A percentile compares a stretch with the other conserved stretches of the same genome.
These are phyloP conservation scores for Porpolomopsis calyptriformis DNA, from an alignment of 768 basidiomycete genomes.

Conservation along the genomic window DNA sequence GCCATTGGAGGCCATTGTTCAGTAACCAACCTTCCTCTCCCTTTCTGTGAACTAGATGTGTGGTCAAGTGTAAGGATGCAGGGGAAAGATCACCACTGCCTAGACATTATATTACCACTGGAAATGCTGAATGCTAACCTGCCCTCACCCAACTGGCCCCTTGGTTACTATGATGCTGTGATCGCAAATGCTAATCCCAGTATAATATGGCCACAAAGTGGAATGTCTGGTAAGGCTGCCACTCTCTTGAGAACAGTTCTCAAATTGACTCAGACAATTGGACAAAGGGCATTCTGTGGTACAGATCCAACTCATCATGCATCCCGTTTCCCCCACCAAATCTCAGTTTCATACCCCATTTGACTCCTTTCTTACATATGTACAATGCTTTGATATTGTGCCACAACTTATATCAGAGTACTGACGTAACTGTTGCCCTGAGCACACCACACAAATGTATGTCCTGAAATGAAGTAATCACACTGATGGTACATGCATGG, in stretches of 20 bases:
- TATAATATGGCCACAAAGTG: constrained; percentile 13
- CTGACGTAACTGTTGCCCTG: constrained; percentile 2
- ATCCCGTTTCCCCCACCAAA: background rate
- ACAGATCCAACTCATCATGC: constrained; percentile 1
- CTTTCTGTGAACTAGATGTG: constrained; percentile 16
- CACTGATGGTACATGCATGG: constrained; percentile 4
- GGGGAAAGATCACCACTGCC: constrained; percentile 14
- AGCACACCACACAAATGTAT: constrained; percentile 7
- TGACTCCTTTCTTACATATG: constrained; percentile 1
- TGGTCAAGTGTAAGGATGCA: constrained; percentile 21
- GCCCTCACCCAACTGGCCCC: constrained; percentile 13
- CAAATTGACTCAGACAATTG: background rate
- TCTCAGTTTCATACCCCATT: background rate
- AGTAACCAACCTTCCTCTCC: constrained; percentile 3
- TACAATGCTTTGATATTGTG: constrained; percentile 7
- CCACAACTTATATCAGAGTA: constrained; percentile 1
- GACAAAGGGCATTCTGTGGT: constrained; percentile 4
- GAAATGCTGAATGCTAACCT: constrained; percentile 16
- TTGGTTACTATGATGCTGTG: constrained; percentile 14
- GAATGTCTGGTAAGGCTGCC: constrained; percentile 13
- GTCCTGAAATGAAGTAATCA: constrained; percentile 3
- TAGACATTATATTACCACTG: constrained; percentile 12
- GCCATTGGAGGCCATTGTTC: constrained; percentile 8
- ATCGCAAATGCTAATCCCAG: constrained; percentile 12
- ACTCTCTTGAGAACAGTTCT: background rate